A percentile compares a stretch with the other conserved stretches of the same genome.
These are phyloP conservation scores for Verticillium zaregamsianum DNA, from an alignment of 2,329 filamentous ascomycete genomes.

Conservation along the genomic window DNA sequence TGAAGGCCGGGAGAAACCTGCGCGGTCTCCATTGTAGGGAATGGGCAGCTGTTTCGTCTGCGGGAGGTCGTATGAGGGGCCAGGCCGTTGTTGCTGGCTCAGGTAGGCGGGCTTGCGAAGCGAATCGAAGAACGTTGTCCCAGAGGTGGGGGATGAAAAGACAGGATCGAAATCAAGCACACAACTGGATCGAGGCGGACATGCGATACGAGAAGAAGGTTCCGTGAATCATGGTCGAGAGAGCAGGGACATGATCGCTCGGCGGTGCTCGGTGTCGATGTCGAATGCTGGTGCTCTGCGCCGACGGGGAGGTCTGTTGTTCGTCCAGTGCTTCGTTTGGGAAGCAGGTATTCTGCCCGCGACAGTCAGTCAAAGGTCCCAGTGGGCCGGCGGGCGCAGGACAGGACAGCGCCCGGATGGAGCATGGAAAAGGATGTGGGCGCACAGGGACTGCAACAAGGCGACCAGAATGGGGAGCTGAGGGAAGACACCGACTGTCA, in stretches of 20 bases:
- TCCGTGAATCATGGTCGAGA: slow-evolving; percentile 53
- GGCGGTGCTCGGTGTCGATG: slow-evolving; percentile 11
- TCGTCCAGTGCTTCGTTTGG: slow-evolving; percentile 2
- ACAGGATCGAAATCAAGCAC: slow-evolving; percentile 41
- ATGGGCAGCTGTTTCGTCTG: neutral
- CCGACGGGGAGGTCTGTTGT: slow-evolving; percentile 3
- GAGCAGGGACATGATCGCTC: slow-evolving; percentile 30
- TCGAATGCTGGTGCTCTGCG: slow-evolving; percentile 1
- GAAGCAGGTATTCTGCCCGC: neutral
- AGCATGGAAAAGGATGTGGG: neutral
- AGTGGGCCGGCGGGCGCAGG: neutral
- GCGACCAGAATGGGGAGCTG: slow-evolving; percentile 6
- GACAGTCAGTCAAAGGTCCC: neutral
- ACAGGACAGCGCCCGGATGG: neutral
- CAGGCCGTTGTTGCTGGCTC: neutral
- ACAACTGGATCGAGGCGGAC: slow-evolving; percentile 50
- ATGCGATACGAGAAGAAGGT: slow-evolving; percentile 41
- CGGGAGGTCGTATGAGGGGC: neutral
- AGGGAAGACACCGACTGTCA: slow-evolving; percentile 7
- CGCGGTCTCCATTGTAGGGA: slow-evolving; percentile 39
- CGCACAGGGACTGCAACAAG: slow-evolving; percentile 6
- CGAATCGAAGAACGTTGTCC: neutral
- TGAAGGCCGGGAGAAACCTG: slow-evolving; percentile 42
- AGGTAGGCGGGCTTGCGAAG: neutral
- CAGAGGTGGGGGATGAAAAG: neutral